phyloP scores from a whole-genome alignment of 1,139 yeast genomes.

The Meyerozyma elateridarum region DNA sequence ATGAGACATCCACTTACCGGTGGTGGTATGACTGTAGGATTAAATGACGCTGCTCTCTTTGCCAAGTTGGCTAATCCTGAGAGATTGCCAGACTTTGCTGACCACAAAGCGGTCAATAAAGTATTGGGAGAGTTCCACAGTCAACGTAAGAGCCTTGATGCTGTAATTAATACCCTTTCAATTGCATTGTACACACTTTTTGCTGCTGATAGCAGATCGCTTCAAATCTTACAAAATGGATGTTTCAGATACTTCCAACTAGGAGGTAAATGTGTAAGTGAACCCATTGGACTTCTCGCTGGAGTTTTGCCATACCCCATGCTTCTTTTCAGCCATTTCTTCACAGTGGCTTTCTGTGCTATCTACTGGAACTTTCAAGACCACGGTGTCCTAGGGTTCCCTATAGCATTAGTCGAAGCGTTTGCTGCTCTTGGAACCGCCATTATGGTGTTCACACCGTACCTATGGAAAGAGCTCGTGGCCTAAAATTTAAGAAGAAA shows the following conservation, averaged over 20 bases:
- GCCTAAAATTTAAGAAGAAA: no score
- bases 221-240: slow-evolving; percentile 74
- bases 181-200: slow-evolving; percentile 86
- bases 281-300: slow-evolving; percentile 80
- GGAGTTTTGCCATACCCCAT: slow-evolving; percentile 78
- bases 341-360: slow-evolving; percentile 83
- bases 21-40: slow-evolving; percentile 98
- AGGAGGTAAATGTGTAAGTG: slow-evolving; percentile 76
- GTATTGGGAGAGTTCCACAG: slow-evolving; percentile 65
- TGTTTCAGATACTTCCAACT: slow-evolving; percentile 80
- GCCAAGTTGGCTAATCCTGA: slow-evolving; percentile 56
- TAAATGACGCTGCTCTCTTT: slow-evolving; percentile 75
- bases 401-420: slow-evolving; percentile 67
- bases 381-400: slow-evolving; percentile 65
- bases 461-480: slow-evolving; percentile 50
- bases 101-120: slow-evolving; percentile 49
- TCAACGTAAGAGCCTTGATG: slow-evolving; percentile 71
- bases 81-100: slow-evolving; percentile 53
- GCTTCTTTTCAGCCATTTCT: slow-evolving; percentile 76
- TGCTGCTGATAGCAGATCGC: slow-evolving; percentile 72
- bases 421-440: slow-evolving; percentile 72
- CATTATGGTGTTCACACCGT: slow-evolving; percentile 72
- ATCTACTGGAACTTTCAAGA: slow-evolving; percentile 64
- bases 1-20: slow-evolving; percentile 99
- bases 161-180: slow-evolving; percentile 85